Percentiles rank a stretch among this genome's conserved stretches.
Conservation (phyloP, 2,329 filamentous ascomycete genomes). For the Trichoderma koningiopsis region DNA sequence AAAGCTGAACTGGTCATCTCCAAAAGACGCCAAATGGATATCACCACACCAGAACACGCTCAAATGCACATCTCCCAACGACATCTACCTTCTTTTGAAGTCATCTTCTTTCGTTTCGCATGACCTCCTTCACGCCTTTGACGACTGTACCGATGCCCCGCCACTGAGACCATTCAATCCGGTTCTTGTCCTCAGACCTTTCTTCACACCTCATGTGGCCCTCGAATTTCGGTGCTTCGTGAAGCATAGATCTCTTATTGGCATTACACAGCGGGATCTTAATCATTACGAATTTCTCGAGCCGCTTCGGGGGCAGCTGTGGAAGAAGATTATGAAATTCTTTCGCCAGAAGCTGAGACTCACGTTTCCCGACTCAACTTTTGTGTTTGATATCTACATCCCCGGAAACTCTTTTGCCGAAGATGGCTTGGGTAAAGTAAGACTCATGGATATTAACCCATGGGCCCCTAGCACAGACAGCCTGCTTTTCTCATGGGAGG, state of each 20-base stretch:
- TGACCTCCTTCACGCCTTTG: conserved; percentile 90
- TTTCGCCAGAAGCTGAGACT: conserved; percentile 73
- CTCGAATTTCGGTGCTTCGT: conserved; percentile 97
- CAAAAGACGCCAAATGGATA: conserved; percentile 96
- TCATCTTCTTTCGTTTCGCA: conserved; percentile 93
- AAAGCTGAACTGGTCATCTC: conserved; percentile 96
- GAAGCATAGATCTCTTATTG: conserved; percentile 75
- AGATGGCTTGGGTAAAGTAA: conserved; percentile 70
- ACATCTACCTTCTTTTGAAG: conserved; percentile 92
- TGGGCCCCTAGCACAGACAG: conserved; percentile 91
- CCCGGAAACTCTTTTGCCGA: conserved; percentile 62
- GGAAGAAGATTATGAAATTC: conserved; percentile 71
- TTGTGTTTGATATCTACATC: conserved; percentile 91
- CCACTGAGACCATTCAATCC: conserved; percentile 62
- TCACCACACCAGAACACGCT: conserved; percentile 81
- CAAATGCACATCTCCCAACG: conserved; percentile 84
- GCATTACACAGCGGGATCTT: conserved; percentile 83
- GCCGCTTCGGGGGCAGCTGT: conserved; percentile 64
- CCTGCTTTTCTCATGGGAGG: conserved; percentile 85
- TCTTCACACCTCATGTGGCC: conserved; percentile 83
- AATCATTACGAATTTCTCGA: conserved; percentile 86
- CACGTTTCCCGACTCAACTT: conserved; percentile 81
- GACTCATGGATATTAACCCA: conserved; percentile 92
- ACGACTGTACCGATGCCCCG: conserved; percentile 58
- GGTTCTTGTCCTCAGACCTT: conserved; percentile 82